Base-by-base conservation (phyloP, 2,329 filamentous ascomycete genomes). In the Botrytis sinoallii region DNA sequence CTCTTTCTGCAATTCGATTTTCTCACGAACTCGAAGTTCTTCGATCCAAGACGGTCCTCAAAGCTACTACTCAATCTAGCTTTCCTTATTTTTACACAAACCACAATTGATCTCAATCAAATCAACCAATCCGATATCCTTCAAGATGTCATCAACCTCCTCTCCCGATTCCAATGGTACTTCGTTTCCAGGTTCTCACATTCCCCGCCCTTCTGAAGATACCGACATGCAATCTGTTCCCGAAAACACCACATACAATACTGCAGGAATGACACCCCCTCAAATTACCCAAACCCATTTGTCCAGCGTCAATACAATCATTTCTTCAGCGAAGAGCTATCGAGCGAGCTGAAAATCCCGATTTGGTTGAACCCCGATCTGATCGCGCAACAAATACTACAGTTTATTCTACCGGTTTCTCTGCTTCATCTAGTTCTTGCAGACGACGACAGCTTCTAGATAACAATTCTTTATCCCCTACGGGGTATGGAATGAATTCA, bases 381-480 rank as follows among this genome's bases (percentile, higher is more conserved):
- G n/a, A 3, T 4, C 20, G 22, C 1, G 4, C 22, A 63, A 29
- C 3, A 2, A 10, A 40, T n/a, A 16, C 38, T 38, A 4, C 8
- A 10, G 8, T 14, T 20, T 18, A n/a, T 16, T 10, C 6, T 40
- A 7, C 16, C 3, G 16, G 10, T 44, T 20, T 7, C 6, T 16
- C 52, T 29, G 14, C 16, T 18, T 7, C 3, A 0, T 7, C 7
- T 18, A 9, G 14, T 57, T 16, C 52, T 9, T 9, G 6, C 5
- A 3, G 8, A 57, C n/a, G 16, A 57, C 52, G 14, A 57, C n/a
- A 18, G 14, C 52, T 0, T 29, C 52, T 2, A 29, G 3, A 9
- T 8, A 8, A 32, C 3, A 18, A 29, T 16, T 0, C n/a, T 55
- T 5, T 25, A 7, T 0, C 0, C 12, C 0, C 1, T 29, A 18